Evolutionary conservation across 345 rosid species (phyloP).

Genomic region (Euphorbia peplus): DNA sequence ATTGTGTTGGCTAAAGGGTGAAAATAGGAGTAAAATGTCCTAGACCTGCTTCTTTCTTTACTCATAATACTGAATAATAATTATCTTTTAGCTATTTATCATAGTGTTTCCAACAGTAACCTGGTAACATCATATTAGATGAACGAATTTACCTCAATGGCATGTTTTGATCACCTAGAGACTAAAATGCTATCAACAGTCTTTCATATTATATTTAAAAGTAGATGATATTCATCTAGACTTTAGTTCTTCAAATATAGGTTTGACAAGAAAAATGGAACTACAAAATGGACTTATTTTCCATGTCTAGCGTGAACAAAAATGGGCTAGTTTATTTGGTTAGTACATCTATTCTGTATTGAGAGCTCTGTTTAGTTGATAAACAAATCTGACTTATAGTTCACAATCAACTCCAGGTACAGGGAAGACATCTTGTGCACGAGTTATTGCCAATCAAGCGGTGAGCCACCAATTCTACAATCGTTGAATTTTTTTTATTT

Average conservation of each 20-base stretch:
- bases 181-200: no score
- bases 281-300: neutral
- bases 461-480: constrained; percentile 41
- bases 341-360: neutral
- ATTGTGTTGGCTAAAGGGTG: neutral
- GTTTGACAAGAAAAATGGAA: neutral
- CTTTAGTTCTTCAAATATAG: neutral
- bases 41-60: neutral
- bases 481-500: no score
- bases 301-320: neutral
- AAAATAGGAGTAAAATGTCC: neutral
- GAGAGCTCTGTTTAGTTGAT: constrained; percentile 9
- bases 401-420: constrained; percentile 53
- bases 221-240: neutral
- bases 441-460: constrained; percentile 85
- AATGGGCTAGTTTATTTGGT: no score
- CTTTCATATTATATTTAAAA: neutral
- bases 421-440: constrained; percentile 95
- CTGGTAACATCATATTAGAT: neutral
- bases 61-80: neutral
- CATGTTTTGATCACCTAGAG: neutral
- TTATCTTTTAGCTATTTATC: neutral
- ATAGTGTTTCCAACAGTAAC: neutral
- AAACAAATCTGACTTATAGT: constrained; percentile 12
- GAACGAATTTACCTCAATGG: neutral